Evolutionary conservation across 2,329 filamentous ascomycete species (phyloP).

Genomic region (Colletotrichum aenigma): DNA sequence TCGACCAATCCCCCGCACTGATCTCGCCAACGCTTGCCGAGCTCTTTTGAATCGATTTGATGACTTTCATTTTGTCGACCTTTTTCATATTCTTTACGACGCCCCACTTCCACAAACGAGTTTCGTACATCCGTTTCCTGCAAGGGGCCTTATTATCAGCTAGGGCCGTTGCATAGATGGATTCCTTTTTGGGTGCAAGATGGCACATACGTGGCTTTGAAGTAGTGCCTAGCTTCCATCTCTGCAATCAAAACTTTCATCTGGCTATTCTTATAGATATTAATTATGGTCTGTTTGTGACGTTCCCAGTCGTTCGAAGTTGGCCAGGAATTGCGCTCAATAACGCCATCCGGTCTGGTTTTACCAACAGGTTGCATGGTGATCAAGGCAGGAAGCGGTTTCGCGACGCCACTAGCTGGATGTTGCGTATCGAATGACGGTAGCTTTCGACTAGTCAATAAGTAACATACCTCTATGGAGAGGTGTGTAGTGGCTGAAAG

Average conservation of each 20-base stretch:
- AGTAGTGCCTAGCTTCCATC: not conserved
- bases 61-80: not conserved
- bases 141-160: rapidly evolving
- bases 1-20: not conserved
- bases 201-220: not conserved
- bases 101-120: not conserved
- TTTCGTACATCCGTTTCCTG: not conserved
- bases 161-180: rapidly evolving
- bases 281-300: not conserved
- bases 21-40: not conserved
- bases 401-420: not conserved
- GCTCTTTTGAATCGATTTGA: not conserved
- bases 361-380: not conserved
- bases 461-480: not conserved
- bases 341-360: not conserved
- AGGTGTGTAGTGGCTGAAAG: not conserved
- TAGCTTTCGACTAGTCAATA: not conserved
- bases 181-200: not conserved
- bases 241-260: not conserved
- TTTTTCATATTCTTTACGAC: not conserved
- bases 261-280: not conserved
- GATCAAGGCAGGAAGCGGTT: rapidly evolving
- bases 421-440: not conserved
- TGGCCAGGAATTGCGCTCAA: not conserved
- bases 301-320: not conserved